Conservation (phyloP, 805 yeast species). For the Spathaspora sp. region DNA sequence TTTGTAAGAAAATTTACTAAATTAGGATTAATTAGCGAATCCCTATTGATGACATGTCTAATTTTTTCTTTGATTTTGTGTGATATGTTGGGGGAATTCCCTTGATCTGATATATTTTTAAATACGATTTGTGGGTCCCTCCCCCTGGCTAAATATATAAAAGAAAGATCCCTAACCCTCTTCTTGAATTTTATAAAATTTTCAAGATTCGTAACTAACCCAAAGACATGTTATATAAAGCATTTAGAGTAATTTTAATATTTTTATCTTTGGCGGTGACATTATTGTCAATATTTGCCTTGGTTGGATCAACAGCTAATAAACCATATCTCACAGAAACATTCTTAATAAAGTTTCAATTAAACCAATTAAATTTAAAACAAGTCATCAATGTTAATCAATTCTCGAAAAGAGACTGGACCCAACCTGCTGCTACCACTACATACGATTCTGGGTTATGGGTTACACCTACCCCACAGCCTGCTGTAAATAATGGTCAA, state of each 20-base stretch:
- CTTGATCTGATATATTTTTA: not conserved
- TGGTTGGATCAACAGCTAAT: conserved; percentile 37
- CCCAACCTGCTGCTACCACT: conserved; percentile 1
- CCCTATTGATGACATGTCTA: not conserved
- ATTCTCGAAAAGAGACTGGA: conserved; percentile 10
- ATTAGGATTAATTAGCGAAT: no score
- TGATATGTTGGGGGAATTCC: not conserved
- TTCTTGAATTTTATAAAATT: not conserved
- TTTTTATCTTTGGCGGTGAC: conserved; percentile 29
- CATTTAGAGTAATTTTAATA: conserved; percentile 30
- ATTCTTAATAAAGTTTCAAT: conserved; percentile 34
- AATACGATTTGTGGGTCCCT: not conserved
- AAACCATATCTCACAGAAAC: conserved; percentile 28
- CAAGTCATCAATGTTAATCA: conserved; percentile 19
- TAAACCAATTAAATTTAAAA: conserved; percentile 28
- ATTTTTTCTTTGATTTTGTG: not conserved
- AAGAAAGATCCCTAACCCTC: not conserved
- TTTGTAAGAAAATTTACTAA: no score
- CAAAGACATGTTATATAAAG: conserved; percentile 19
- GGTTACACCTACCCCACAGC: not conserved
- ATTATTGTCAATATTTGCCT: conserved; percentile 30
- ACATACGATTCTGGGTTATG: not conserved
- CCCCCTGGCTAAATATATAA: no score
- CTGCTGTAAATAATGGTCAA: not conserved
- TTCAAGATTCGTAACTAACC: not conserved